Conservation (phyloP, 495 filamentous ascomycete genomes). For the Daldinia childiae region DNA sequence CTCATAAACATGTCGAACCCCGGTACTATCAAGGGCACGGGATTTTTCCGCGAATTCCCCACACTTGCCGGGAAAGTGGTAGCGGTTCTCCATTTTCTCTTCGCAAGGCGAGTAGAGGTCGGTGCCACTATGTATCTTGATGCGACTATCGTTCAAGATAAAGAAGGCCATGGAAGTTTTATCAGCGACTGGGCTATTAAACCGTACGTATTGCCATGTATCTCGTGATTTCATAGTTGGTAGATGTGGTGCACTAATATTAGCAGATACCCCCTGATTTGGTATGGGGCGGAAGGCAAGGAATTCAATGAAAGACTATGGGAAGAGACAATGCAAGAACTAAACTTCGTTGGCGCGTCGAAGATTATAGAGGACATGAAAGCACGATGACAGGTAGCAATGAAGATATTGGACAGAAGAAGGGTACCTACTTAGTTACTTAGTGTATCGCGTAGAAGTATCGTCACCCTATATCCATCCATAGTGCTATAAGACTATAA, state of each 20-base stretch:
- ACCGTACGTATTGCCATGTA: background rate
- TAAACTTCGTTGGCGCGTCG: background rate
- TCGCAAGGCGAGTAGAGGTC: background rate
- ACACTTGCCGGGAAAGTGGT: background rate
- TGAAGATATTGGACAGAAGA: background rate
- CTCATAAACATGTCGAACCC: constrained; percentile 2
- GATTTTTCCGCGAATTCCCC: background rate
- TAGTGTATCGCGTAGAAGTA: no score
- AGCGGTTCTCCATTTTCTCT: background rate
- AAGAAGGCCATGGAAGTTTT: background rate
- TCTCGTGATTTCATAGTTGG: background rate
- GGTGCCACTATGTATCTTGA: background rate
- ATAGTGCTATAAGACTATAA: no score
- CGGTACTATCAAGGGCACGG: background rate
- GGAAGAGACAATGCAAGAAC: background rate
- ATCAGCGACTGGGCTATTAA: background rate
- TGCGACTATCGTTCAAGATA: background rate
- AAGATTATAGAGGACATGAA: background rate
- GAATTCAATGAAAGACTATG: background rate
- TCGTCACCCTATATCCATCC: no score
- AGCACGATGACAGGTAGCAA: background rate
- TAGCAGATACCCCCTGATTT: background rate
- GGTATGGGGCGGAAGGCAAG: background rate
- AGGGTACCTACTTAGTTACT: no score
- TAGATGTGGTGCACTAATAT: background rate